Conservation (phyloP, 306 rosid genomes). For the Gastrolobium villosum region DNA sequence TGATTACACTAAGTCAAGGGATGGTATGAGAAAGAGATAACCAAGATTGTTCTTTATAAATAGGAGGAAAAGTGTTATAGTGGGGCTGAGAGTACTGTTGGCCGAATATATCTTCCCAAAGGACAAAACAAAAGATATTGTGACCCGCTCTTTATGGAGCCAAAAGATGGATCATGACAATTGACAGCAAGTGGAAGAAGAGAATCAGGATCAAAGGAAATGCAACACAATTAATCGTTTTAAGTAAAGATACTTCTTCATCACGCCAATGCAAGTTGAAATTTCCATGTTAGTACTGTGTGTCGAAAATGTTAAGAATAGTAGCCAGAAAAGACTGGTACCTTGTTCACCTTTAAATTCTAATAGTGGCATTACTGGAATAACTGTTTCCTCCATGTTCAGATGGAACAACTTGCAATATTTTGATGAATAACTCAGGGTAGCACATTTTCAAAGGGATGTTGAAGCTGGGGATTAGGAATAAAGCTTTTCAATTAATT, state of each 20-base stretch:
- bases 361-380: not conserved
- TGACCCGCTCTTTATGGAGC: constrained; percentile 50
- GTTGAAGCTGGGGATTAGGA: no score
- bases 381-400: not conserved
- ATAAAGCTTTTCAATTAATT: no score
- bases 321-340: not conserved
- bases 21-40: constrained; percentile 50
- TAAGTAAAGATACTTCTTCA: constrained; percentile 54
- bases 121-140: constrained; percentile 53
- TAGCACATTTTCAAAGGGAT: no score
- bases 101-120: constrained; percentile 67
- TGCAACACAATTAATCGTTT: constrained; percentile 34
- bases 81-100: constrained; percentile 58
- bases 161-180: constrained; percentile 52
- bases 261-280: constrained; percentile 40
- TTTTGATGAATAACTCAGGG: no score
- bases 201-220: constrained; percentile 59
- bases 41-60: constrained; percentile 58
- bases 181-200: constrained; percentile 51
- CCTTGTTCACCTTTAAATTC: not conserved
- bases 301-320: not conserved
- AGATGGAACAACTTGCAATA: no score
- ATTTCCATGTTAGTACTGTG: constrained; percentile 13
- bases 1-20: constrained; percentile 49
- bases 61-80: constrained; percentile 55